Conservation (phyloP, 2,329 filamentous ascomycete genomes). For the Neurospora crassa region DNA sequence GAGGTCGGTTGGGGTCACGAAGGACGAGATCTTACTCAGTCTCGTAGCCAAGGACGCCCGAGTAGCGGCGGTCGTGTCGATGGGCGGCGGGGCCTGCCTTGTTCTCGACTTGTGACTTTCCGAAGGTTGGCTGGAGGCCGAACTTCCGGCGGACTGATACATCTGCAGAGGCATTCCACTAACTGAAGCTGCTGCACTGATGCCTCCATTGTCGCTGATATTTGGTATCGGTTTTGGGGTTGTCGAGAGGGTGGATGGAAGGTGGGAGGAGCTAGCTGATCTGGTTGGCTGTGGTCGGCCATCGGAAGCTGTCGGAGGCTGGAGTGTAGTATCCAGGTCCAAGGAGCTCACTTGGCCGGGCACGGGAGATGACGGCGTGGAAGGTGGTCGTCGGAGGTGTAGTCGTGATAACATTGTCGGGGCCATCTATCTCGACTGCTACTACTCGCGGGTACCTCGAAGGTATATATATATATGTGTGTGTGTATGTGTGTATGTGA, state of each 20-base stretch:
- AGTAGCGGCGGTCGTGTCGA: constrained; percentile 25
- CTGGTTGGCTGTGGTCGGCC: neutral
- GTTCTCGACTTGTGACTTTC: constrained; percentile 20
- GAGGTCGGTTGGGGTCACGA: constrained; percentile 40
- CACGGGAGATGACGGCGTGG: neutral
- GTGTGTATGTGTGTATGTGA: neutral
- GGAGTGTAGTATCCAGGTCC: neutral
- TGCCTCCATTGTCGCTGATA: constrained; percentile 21
- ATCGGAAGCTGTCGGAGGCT: neutral
- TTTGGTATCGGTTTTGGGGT: neutral
- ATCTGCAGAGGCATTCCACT: constrained; percentile 46
- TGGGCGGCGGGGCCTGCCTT: constrained; percentile 27
- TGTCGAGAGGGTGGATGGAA: neutral
- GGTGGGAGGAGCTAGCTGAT: neutral
- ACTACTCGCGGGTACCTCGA: neutral
- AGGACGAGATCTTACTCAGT: constrained; percentile 30
- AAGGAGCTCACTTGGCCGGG: neutral
- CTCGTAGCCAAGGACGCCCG: constrained; percentile 19
- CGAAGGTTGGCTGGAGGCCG: constrained; percentile 10
- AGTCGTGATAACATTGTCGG: neutral
- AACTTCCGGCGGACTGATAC: constrained; percentile 24
- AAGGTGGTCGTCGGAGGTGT: neutral
- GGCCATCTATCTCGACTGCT: neutral
- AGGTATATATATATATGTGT: neutral
- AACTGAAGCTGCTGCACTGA: constrained; percentile 34